Base-by-base conservation (phyloP, 2,329 filamentous ascomycete species). In the Aspergillus sp. region DNA sequence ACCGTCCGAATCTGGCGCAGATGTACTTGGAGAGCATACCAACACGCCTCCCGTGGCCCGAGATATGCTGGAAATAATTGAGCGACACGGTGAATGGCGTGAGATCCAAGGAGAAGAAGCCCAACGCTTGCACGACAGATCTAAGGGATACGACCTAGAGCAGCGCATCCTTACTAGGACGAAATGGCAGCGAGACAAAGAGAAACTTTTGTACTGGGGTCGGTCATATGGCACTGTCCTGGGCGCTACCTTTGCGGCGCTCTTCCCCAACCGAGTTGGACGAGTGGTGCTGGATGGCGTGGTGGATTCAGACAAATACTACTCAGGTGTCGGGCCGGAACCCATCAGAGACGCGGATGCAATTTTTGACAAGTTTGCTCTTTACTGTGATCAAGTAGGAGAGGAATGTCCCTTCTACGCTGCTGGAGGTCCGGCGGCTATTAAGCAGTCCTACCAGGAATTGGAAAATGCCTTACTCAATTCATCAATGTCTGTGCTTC, bases 171-270 rank as follows among this genome's bases (percentile, higher is more conserved):
- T 67, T 5, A 22, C 54, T 4, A 70, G 71, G 25, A 75, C 74
- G 6, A 61, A 60, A 50, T 79, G 76, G 69, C 64, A 63, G 4
- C 68, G 60, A 6, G 69, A 66, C 2, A 46, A 69, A 22, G 75
- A 77, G 53, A 71, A 69, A 19, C 64, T 81, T 0, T 66, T 75
- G 22, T 81, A 77, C 63, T 81, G 78, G 77, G 78, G 76, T 7
- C 71, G 79, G 22, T 80, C 77, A 2, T 83, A 82, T 60, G 82
- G 81, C 3, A 79, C 80, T 0, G 66, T 80, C 1, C 70, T 84
- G 0, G 82, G 82, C 3, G 69, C 75, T 0, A 84, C 81, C 0
- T 81, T 83, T 62, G 79, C 81, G 0, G 70, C 77, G 3, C 73
- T 84, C 57, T 82, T 74, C 41, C 81, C 82, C 0, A 71, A 81